phyloP scores from a whole-genome alignment of 495 filamentous ascomycete species.

The Arthonia radiata region DNA sequence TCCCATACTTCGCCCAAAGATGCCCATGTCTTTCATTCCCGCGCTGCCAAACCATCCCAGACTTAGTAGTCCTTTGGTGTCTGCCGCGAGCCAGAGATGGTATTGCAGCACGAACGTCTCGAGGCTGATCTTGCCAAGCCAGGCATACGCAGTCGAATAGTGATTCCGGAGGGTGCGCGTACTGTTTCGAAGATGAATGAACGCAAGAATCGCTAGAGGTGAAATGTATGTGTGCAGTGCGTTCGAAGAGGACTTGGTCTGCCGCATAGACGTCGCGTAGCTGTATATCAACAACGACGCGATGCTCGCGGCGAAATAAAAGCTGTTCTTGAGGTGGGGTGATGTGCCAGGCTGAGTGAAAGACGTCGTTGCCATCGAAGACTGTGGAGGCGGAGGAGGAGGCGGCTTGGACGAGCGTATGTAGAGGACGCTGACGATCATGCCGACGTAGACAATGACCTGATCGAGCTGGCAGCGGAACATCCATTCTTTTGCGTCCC shows the following conservation, averaged over 20 bases:
- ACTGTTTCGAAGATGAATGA: slow-evolving; percentile 25
- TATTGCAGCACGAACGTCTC: slow-evolving; percentile 35
- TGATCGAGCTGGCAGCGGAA: slow-evolving; percentile 22
- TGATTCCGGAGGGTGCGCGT: slow-evolving; percentile 8
- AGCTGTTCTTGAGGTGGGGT: background rate
- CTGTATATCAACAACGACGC: background rate
- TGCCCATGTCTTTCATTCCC: slow-evolving; percentile 4
- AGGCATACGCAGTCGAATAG: slow-evolving; percentile 20
- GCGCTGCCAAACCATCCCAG: slow-evolving; percentile 17
- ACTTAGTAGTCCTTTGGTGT: slow-evolving; percentile 27
- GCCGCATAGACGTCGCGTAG: background rate
- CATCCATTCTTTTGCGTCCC: slow-evolving; percentile 21
- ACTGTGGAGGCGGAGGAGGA: background rate
- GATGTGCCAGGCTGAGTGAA: background rate
- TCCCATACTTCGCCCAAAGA: slow-evolving; percentile 1
- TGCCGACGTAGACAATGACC: slow-evolving; percentile 26
- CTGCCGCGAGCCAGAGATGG: slow-evolving; percentile 37
- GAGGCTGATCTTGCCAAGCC: slow-evolving; percentile 25
- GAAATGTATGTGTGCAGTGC: no score
- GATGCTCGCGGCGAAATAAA: slow-evolving; percentile 1
- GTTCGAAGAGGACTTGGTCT: background rate
- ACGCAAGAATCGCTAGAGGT: slow-evolving; percentile 27
- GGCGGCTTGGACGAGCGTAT: slow-evolving; percentile 6
- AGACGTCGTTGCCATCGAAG: background rate
- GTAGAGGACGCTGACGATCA: slow-evolving; percentile 21